Conservation (phyloP, 2,329 filamentous ascomycete species). For the Neocatenulostroma microsporum region DNA sequence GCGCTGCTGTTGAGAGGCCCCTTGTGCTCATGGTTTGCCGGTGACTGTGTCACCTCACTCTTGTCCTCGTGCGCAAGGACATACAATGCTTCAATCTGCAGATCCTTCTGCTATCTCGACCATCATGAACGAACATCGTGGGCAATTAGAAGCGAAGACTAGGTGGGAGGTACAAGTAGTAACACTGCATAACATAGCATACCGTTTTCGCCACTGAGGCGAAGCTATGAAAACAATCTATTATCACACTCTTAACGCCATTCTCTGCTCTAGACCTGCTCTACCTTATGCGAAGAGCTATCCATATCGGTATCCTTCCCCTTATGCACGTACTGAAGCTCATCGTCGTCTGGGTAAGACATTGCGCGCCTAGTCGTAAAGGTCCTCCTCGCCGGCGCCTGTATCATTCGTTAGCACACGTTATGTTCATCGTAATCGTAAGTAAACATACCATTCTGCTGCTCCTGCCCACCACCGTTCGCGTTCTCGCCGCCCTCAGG, state of each 20-base stretch:
- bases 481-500: conserved; percentile 51
- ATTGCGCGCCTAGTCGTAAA: conserved; percentile 66
- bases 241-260: conserved; percentile 4
- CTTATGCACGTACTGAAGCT: not conserved
- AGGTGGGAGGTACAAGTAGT: too few species aligned
- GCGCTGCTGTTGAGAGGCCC: too few species aligned
- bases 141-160: too few species aligned
- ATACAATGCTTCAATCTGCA: too few species aligned
- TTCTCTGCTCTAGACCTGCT: not conserved
- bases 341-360: not conserved
- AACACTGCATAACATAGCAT: too few species aligned
- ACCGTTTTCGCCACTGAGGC: too few species aligned
- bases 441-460: conserved; percentile 29
- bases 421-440: not conserved
- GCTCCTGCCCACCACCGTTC: conserved; percentile 25
- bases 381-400: conserved; percentile 90
- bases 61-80: too few species aligned
- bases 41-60: too few species aligned
- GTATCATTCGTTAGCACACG: conserved; percentile 39
- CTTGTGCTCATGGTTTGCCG: too few species aligned
- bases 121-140: too few species aligned
- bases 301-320: not conserved
- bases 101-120: too few species aligned
- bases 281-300: not conserved
- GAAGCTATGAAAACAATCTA: conserved; percentile 9